Evolutionary conservation across 106 monocot species (phyloP).

Genomic region (Dendrobium nobile): DNA sequence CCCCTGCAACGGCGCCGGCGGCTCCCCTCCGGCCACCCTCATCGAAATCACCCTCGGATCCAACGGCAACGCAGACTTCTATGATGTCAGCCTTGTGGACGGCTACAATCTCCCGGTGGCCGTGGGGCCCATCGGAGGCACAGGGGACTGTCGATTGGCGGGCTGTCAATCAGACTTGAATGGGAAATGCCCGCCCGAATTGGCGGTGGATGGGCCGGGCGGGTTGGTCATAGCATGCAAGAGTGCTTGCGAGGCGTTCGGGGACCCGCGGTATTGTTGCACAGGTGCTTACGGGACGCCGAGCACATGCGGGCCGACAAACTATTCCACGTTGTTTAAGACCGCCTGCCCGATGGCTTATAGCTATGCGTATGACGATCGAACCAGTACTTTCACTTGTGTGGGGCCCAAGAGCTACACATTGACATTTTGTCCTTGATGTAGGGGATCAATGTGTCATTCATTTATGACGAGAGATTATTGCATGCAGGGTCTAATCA

Average conservation of each 20-base stretch:
- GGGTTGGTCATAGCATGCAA: slow-evolving; percentile 19
- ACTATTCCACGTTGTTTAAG: slow-evolving; percentile 34
- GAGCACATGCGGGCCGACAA: slow-evolving; percentile 20
- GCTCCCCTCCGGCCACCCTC: slow-evolving; percentile 47
- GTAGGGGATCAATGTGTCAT: too few species aligned
- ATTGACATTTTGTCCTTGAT: slow-evolving; percentile 38
- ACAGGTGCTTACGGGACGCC: slow-evolving; percentile 23
- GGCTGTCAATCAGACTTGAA: slow-evolving; percentile 43
- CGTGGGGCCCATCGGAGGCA: slow-evolving; percentile 33
- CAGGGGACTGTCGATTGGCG: slow-evolving; percentile 20
- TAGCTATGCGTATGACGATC: slow-evolving; percentile 43
- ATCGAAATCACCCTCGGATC: slow-evolving; percentile 54
- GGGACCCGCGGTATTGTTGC: slow-evolving; percentile 23
- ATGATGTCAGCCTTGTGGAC: slow-evolving; percentile 63
- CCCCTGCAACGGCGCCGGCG: slow-evolving; percentile 43
- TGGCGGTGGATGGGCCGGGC: slow-evolving; percentile 25
- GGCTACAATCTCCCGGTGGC: slow-evolving; percentile 57
- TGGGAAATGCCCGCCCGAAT: slow-evolving; percentile 22
- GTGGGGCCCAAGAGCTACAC: slow-evolving; percentile 16
- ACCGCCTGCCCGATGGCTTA: slow-evolving; percentile 28
- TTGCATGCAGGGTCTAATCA: too few species aligned
- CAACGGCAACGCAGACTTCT: slow-evolving; percentile 35
- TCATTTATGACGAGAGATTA: too few species aligned
- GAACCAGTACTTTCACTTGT: slow-evolving; percentile 34
- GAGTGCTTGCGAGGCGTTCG: slow-evolving; percentile 32